Evolutionary conservation across 2,329 filamentous ascomycete genomes (phyloP), one percentile per base, ranked within the genome.

Genomic region (Xylariales sp.): DNA sequence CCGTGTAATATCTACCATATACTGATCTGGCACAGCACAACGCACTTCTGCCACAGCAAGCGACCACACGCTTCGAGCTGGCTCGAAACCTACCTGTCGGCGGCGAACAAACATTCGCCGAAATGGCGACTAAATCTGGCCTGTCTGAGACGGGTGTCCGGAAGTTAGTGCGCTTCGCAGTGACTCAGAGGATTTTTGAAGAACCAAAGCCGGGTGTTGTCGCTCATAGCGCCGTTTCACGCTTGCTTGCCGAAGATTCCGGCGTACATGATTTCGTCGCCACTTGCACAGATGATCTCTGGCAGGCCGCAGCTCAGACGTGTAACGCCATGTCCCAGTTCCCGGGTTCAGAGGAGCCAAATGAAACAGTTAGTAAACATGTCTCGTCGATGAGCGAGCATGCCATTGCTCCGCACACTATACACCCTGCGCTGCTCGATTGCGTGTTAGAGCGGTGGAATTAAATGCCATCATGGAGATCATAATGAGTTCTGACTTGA

Each of bases 1-100:
- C 23, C 23, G 23, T 23, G 2, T 32, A 52, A 39, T 39, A 8
- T 39, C 3, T 2, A 34, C 41, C n/a, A 46, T 23, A 32, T 2
- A 7, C 6, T 14, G 48, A n/a, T 39, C 8, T 8, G 36, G 39
- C 23, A 4, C 43, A 73, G 72, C 71, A 73, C 30, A 60, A 75
- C 54, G 71, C 73, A 49, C 63, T 76, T 2, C 56, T 76, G 12
- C 72, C 69, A 63, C 72, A 75, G 54, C 74, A 75, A 68, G 75
- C 70, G 10, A 75, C 73, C 39, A 64, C 64, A 1, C 69, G 72
- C 0, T 76, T 72, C 52, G 32, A 65, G 1, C 45, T 77, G 12
- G 71, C 71, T 1, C 73, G 75, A 28, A 54, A 68, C 1, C 74
- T 76, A 55, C 73, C 73, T 0, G 54, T 75, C 23, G 72, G 69